Evolutionary conservation across 306 rosid species (phyloP), one percentile per base, ranked within the genome.

Genomic region (Prinsepia uniflora): DNA sequence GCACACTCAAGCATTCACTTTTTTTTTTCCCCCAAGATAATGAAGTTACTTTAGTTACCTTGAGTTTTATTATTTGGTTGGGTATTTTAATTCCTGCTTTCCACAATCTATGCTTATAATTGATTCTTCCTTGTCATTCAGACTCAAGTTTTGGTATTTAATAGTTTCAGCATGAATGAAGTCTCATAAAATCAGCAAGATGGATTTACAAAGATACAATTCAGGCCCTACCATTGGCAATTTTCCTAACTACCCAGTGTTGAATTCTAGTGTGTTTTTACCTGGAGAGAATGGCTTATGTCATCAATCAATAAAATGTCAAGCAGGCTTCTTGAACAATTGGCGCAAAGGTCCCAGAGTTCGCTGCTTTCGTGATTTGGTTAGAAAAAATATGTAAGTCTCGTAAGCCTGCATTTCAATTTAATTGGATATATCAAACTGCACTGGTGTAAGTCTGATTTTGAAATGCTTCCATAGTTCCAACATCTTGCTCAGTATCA

Each of bases 331-430:
- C 76, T 73, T 34, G 19, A 41, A 40, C 8, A 76, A 73, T 54
- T 84, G 86, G 88, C 76, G 60, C 7, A 57, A 65, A 11, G 66
- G 49, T 72, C 53, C 71, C 3, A 20, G 67, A 68, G 46, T 82
- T 10, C 4, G 0, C 50, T 1, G 8, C 44, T 0, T 6, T n/a
- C 80, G 81, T 39, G 0, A 41, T 54, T 55, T 12, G 36, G 72
- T 77, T 11, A 60, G 70, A 46, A 48, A 24, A 2, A 40, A 44
- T 36, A 75, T 82, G 89, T 85, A 70, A 84, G 89, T 74, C 43
- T 48, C 43, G 7, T 10, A 17, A 47, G 42, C 19, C 47, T 49
- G 17, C 11, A 15, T 3, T 13, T 50, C 43, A 41, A 54, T 14
- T 1, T 13, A 10, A 49, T 22, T 19, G 13, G 14, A 47, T 55